phyloP scores from a whole-genome alignment of 1,139 yeast genomes.

The Blastobotrys petasosporus region DNA sequence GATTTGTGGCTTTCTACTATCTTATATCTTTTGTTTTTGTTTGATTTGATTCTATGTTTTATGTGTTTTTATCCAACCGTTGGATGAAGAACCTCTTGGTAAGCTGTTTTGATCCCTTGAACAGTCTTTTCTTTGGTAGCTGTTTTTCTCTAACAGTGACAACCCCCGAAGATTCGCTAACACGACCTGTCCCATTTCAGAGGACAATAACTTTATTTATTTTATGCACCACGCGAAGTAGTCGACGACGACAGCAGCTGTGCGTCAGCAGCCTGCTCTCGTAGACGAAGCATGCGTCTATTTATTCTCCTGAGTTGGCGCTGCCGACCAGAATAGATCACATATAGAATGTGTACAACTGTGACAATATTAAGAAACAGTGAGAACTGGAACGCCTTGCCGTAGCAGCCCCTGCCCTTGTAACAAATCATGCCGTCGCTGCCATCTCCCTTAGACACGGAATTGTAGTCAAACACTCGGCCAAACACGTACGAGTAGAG shows the following conservation, averaged over 20 bases:
- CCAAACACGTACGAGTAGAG: conserved; percentile 33
- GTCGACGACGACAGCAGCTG: no score
- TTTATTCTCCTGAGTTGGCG: conserved; percentile 3
- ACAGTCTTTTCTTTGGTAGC: neutral
- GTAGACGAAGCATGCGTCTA: neutral
- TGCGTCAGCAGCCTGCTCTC: neutral
- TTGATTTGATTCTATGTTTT: conserved; percentile 1
- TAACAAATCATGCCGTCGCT: conserved; percentile 22
- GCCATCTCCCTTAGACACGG: conserved; percentile 15
- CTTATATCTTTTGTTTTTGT: neutral
- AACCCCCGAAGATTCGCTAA: no score
- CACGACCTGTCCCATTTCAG: neutral
- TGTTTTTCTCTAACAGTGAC: neutral
- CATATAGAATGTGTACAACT: conserved; percentile 27
- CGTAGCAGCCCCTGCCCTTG: conserved; percentile 26
- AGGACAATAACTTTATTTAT: no score
- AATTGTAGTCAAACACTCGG: conserved; percentile 30
- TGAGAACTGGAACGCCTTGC: conserved; percentile 25
- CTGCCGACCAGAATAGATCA: conserved; percentile 19
- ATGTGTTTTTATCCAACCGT: no score
- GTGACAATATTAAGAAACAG: conserved; percentile 38
- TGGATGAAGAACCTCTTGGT: no score
- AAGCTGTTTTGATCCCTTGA: no score
- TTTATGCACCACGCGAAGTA: no score
- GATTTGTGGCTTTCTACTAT: no score